Evolutionary conservation across 2,329 filamentous ascomycete genomes (phyloP), one percentile per base, ranked within the genome.

Genomic region (Fusarium fracticaudum): DNA sequence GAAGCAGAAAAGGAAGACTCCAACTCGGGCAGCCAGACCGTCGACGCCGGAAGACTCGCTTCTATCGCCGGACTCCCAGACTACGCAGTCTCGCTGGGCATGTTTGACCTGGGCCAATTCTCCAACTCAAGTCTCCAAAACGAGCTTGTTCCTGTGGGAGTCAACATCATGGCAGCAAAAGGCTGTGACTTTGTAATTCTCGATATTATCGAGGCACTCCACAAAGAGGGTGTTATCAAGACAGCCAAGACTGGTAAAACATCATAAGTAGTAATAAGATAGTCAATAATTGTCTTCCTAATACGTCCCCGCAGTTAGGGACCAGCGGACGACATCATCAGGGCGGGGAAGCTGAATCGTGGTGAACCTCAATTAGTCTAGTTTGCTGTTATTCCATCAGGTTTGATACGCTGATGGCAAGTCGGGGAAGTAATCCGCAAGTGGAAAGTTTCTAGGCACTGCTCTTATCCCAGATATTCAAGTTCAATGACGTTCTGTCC

Each of bases 141-240:
- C 4, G 40, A 72, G 15, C 43, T 31, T 9, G 5, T 58, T 10
- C 69, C 69, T 8, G 20, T 72, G 0, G 41, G 62, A 2, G 40
- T 50, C 2, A 54, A 69, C 10, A 58, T 72, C 0, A 64, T 72
- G 55, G 55, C 69, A 0, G 54, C 53, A 29, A 59, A 48, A 4
- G 70, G 69, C 1, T 72, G 70, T 18, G 70, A 72, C 40, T 72
- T 72, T 72, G 40, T 72, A 3, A 50, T 72, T 15, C 31, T 72
- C 0, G 24, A 72, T 8, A 72, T 72, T 3, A 57, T 64, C 3
- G 69, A 72, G 11, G 57, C 59, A 11, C 50, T 72, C 4, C 29
- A 64, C 12, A 37, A 51, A 11, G 40, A 53, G 5, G 67, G 65
- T 4, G 29, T 31, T 14, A 37, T 70, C 17, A 69, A 48, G 33